A percentile compares a stretch with the other conserved stretches of the same genome.
Evolutionary conservation across 108 stramenopile species (phyloP).

Genomic region (Fistulifera solaris): DNA sequence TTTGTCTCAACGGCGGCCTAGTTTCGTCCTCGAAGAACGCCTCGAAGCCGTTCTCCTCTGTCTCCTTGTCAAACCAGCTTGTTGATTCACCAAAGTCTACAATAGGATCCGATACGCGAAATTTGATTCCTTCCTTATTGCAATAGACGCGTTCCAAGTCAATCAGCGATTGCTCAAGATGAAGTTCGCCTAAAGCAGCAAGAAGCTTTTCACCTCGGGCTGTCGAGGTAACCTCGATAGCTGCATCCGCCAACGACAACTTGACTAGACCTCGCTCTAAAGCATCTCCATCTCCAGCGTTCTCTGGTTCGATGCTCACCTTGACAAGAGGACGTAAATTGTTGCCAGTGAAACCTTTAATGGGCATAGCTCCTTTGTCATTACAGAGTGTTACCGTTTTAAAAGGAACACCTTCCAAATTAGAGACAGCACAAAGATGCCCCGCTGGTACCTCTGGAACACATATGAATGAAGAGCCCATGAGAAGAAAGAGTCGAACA

Average conservation of each 20-base stretch:
- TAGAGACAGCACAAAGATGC: constrained; percentile 79
- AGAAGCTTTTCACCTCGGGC: constrained; percentile 76
- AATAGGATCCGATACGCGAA: constrained; percentile 78
- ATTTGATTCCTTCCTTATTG: constrained; percentile 34
- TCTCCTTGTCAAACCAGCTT: constrained; percentile 65
- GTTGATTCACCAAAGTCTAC: constrained; percentile 84
- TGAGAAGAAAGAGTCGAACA: constrained; percentile 66
- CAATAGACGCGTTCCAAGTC: constrained; percentile 72
- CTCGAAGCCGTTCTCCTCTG: constrained; percentile 45
- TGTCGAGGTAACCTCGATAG: constrained; percentile 77
- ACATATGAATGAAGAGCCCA: constrained; percentile 78
- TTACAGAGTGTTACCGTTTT: constrained; percentile 74
- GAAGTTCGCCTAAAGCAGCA: constrained; percentile 79
- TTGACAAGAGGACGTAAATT: constrained; percentile 78
- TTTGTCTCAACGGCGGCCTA: constrained; percentile 48
- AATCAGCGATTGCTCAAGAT: constrained; percentile 78
- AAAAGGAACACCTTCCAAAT: constrained; percentile 69
- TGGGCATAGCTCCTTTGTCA: constrained; percentile 49
- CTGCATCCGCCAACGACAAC: constrained; percentile 69
- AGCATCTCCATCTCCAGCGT: constrained; percentile 51
- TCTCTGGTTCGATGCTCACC: constrained; percentile 76
- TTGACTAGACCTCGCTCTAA: constrained; percentile 70
- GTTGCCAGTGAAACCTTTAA: constrained; percentile 50
- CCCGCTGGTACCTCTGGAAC: constrained; percentile 80
- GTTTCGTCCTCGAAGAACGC: constrained; percentile 8